Evolutionary conservation across 495 filamentous ascomycete genomes (phyloP), one percentile per base, ranked within the genome.

Genomic region (Mytilinidion resinicola): DNA sequence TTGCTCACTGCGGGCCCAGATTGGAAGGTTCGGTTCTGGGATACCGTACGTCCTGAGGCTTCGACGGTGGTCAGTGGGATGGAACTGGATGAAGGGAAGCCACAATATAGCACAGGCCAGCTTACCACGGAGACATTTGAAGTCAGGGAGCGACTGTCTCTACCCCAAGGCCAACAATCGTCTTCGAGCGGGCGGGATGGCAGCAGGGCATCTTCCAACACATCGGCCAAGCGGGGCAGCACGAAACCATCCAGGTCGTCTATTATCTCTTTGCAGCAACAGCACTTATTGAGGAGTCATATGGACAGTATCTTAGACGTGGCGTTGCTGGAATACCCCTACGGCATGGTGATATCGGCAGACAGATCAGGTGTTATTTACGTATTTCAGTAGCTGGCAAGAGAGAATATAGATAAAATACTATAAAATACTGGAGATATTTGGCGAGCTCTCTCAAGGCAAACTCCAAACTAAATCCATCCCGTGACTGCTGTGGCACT

Each of bases 21-120:
- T 68, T 89, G 86, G 69, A 95, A 91, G 68, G 81, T 98, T 19
- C 82, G 93, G 7, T 96, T 91, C 72, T 98, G 93, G 93, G 93
- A 97, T 67, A 74, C 90, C 9, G 74, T 79, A 7, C 82, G 81
- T 10, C 76, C 89, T 5, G 89, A 95, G 63, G 75, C 81, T 20
- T 91, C 87, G 4, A 76, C 77, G 46, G 80, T 96, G 21, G 83
- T 95, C 42, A 93, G 86, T 71, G 95, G 95, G 0, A 69, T 90
- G 9, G 86, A 84, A 51, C 69, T 74, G 8, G 86, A 90, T 14
- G 87, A 95, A 42, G 73, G 74, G 12, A 81, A 82, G 65, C 87
- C 90, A 20, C 79, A 80, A 17, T 96, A 90, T 68, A 82, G 80
- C n/a, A 76, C 82, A 6, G 78, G 77, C 20, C 85, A 91, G 63